Base-by-base conservation (phyloP, 2,329 filamentous ascomycete genomes). In the Penicillium sp. region DNA sequence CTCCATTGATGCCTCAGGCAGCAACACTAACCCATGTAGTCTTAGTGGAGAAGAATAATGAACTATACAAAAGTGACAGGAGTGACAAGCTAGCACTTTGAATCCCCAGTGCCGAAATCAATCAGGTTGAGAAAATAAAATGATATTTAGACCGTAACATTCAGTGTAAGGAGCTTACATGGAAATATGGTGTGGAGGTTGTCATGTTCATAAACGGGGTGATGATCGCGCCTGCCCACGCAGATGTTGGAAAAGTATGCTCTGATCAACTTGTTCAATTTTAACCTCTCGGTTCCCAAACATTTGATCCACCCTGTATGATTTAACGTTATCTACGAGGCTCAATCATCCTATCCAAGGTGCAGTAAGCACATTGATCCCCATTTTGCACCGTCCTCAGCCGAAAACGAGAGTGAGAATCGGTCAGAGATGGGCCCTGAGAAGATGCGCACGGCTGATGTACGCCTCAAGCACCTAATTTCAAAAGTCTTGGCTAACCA, bases 1-100 rank as follows among this genome's bases (percentile, higher is more conserved):
- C 45, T 68, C 45, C 31, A 46, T 51, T 41, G 21, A 12, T 42
- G 56, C 61, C 61, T 64, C 45, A 64, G 61, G 58, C 56, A 2
- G 39, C 0, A 21, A 44, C 0, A 15, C 52, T 54, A 60, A 33
- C 33, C 59, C 6, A 16, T 12, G 39, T 24, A 4, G 49, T 56
- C 28, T 45, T 51, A 47, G 49, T 36, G 42, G 34, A 3, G 23
- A 42, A 3, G 23, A 42, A 28, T 6, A 21, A 26, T 23, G 12
- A 42, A 28, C 41, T 42, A 42, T 42, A 39, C 16, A 9, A 18
- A 18, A 18, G 31, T 18, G 34, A 38, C 34, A 36, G 34, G 9
- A 10, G 16, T 16, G 18, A 16, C 36, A 13, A 39, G 10, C 5
- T 39, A 39, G 9, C 16, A 23, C 18, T 39, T 10, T 39, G 12